phyloP scores from a whole-genome alignment of 1,284 basidiomycete genomes.

The Gymnopus androsaceus region DNA sequence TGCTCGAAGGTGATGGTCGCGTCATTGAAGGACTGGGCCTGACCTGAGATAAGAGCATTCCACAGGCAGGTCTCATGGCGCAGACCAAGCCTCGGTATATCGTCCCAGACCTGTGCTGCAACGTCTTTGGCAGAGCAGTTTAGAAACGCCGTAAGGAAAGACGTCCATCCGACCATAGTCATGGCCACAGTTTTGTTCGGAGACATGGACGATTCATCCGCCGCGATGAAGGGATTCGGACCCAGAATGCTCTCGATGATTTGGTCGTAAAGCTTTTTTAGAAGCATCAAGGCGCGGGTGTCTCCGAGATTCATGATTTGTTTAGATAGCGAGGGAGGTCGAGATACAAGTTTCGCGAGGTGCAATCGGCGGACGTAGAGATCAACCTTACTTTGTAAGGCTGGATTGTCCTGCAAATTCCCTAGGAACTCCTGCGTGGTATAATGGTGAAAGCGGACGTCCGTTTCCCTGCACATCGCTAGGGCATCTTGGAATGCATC shows the following conservation, averaged over 20 bases:
- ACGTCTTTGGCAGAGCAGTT: slow-evolving; percentile 52
- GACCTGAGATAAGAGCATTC: slow-evolving; percentile 65
- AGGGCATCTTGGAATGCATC: slow-evolving; percentile 57
- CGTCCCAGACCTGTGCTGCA: slow-evolving; percentile 64
- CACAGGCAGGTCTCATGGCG: slow-evolving; percentile 54
- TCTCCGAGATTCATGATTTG: slow-evolving; percentile 49
- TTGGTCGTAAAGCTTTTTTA: slow-evolving; percentile 50
- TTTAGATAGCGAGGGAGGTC: slow-evolving; percentile 48
- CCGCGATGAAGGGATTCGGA: slow-evolving; percentile 46
- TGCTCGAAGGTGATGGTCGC: slow-evolving; percentile 58
- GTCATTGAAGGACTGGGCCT: slow-evolving; percentile 45
- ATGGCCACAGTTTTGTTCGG: slow-evolving; percentile 47
- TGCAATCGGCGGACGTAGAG: slow-evolving; percentile 49
- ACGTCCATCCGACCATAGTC: slow-evolving; percentile 58
- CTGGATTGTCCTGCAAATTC: slow-evolving; percentile 33
- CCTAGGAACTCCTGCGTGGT: slow-evolving; percentile 39
- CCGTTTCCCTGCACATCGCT: slow-evolving; percentile 38
- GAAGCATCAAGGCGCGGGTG: slow-evolving; percentile 27
- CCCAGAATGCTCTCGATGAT: slow-evolving; percentile 54
- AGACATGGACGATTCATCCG: slow-evolving; percentile 36
- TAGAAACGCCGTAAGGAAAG: slow-evolving; percentile 64
- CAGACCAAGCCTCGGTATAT: slow-evolving; percentile 53
- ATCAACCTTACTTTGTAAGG: slow-evolving; percentile 40
- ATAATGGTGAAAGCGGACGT: slow-evolving; percentile 36
- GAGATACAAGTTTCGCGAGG: slow-evolving; percentile 51